Base-by-base conservation (phyloP, 192 early-diverging fungal genomes). In the Funneliformis mosseae region DNA sequence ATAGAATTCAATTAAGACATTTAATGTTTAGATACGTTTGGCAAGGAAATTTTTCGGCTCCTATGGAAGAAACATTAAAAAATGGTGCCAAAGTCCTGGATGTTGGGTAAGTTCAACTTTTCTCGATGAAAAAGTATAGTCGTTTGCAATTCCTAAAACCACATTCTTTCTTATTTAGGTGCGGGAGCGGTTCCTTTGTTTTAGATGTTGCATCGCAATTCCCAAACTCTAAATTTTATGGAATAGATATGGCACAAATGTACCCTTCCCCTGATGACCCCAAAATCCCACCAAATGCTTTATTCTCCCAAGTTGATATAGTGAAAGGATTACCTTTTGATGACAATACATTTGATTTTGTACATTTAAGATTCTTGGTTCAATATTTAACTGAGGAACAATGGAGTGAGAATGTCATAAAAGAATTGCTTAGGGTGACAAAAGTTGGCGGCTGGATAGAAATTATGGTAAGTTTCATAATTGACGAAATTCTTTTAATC, bases 291-390 rank as follows among this genome's bases (percentile, higher is more conserved):
- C 46, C 71, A 45, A 80, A 80, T 23, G 73, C 27, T 2, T 23
- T 25, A 1, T 86, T 86, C 71, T 81, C 83, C 21, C 77, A 82
- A 60, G 67, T 69, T 12, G 86, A 90, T 79, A 79, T 85, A 27
- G 79, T 82, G 3, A 74, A 76, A 18, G 83, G 84, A 0, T 67
- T 90, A 10, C 83, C 83, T 1, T 88, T 88, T 41, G 33, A 80
- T n/a, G 82, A 86, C 27, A 84, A 86, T 45, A 64, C 80, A 14
- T 90, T 90, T 80, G 89, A 90, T 68, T 87, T 84, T 64, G 81
- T 88, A 76, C 83, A 59, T 14, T 59, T 60, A 27, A 75, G 73
- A 75, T 38, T 60, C 18, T n/a, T 75, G 27, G 46, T 86, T n/a
- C 55, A 48, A 48, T 48, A 59, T 59, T 75, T 50, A 25, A 75